These are phyloP conservation scores for Fonsecaea pedrosoi DNA, from an alignment of 2,329 filamentous ascomycete genomes.

Conservation along the genomic window DNA sequence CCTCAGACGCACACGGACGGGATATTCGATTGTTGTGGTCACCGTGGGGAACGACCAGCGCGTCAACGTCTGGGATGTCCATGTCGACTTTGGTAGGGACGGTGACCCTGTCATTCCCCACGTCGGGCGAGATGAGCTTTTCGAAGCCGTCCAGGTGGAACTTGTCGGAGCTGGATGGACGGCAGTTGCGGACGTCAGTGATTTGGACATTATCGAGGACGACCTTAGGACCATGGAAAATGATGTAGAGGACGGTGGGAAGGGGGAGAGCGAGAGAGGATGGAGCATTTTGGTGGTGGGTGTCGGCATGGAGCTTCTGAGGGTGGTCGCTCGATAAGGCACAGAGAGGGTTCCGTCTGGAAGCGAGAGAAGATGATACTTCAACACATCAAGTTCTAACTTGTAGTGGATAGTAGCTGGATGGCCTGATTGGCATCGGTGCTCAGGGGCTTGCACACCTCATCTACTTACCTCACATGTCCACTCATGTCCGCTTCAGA, in stretches of 20 bases:
- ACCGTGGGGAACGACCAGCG: constrained; percentile 56
- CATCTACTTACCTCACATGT: too few relatives aligned
- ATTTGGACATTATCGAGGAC: constrained; percentile 27
- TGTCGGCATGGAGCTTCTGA: constrained; percentile 37
- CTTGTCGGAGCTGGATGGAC: constrained; percentile 34
- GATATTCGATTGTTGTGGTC: constrained; percentile 41
- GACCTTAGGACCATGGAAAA: not conserved
- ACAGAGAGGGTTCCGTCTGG: not conserved
- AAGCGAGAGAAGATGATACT: not conserved
- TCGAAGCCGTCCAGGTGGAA: constrained; percentile 28
- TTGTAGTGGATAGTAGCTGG: not conserved
- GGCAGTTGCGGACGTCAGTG: constrained; percentile 39
- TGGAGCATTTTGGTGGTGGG: constrained; percentile 34
- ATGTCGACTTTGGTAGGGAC: constrained; percentile 40
- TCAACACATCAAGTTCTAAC: not conserved
- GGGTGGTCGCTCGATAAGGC: constrained; percentile 1
- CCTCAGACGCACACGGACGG: constrained; percentile 4
- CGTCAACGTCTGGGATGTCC: constrained; percentile 53
- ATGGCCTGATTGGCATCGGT: not conserved
- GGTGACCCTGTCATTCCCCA: not conserved
- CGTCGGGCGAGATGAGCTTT: constrained; percentile 5
- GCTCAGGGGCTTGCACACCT: not conserved
- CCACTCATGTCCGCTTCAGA: too few relatives aligned
- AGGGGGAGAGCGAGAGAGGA: not conserved
- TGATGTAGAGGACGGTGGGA: constrained; percentile 2